Evolutionary conservation across 371 early-diverging fungal species (phyloP), one percentile per base, ranked within the genome.

Genomic region (Saksenaea oblongispora): DNA sequence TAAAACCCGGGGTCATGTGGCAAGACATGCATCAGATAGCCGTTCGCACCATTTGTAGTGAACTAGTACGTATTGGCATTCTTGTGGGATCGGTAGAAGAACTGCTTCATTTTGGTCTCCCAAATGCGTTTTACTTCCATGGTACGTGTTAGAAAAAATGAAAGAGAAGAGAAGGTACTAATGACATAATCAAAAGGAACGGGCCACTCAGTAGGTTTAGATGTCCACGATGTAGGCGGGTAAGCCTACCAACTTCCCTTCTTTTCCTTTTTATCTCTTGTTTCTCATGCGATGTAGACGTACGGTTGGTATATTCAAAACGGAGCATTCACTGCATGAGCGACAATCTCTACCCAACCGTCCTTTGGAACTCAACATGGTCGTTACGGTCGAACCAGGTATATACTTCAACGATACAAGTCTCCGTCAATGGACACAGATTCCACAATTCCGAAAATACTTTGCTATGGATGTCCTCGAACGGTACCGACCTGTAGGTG

Each of bases 321-420:
- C 22, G 51, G 51, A 22, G 17, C 24, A 11, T 22, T 2, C 22
- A 22, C 24, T 2, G 5, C 11, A 10, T 14, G 17, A 24, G 14
- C n/a, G 27, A 37, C 37, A 57, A 34, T 14, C 24, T 1, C 31
- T 56, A 3, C 13, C 70, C 1, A 64, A 64, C n/a, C 36, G 73
- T 36, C 78, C 83, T 3, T 79, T 97, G 56, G 84, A 87, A 61
- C 69, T 86, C 5, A 87, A 91, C 47, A 95, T 95, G 91, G 89
- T 90, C 10, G 83, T 97, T 18, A 97, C 97, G 1, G 93, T 95
- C 17, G 97, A 97, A 74, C 97, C 97, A 9, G 97, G 97, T 0
- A 65, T 87, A 14, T 89, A 89, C 59, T 89, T 89, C 68, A 85
- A 87, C 58, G 78, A 82, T 31, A 70, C 73, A 3, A 72, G 79